Evolutionary conservation across 768 basidiomycete genomes (phyloP), one percentile per base, ranked within the genome.

Genomic region (Rhizopogon rudus): DNA sequence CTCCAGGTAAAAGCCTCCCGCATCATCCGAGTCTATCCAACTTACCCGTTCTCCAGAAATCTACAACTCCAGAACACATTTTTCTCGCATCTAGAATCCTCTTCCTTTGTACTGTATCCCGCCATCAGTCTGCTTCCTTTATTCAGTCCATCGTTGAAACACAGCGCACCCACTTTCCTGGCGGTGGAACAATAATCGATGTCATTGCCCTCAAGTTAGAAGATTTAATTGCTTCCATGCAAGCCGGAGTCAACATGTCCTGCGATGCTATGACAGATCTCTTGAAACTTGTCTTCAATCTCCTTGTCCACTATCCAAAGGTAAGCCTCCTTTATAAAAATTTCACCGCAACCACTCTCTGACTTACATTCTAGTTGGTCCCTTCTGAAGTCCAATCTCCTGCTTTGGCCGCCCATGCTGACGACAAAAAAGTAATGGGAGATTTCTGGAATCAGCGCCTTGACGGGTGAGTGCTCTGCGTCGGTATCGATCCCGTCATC

Each of bases 201-300:
- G 77, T 87, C 50, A 77, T 91, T 22, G 73, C 69, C 13, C 53
- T 70, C 13, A 88, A 88, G 60, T 73, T 90, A 16, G 89, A 89
- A 56, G 67, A 77, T 33, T 73, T 89, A 31, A 70, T 74, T 3
- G 69, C 65, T 41, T 72, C 69, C 48, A 73, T 87, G 56, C 74
- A 82, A 41, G 70, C 73, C 40, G 78, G 82, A 55, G 64, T 77
- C 17, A 75, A 79, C 58, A 75, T 82, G 73, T 75, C 83, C 31
- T 79, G 78, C 60, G 89, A 91, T 53, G 91, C 93, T 2, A 79
- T 88, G 73, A 78, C 81, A 3, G 94, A 98, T 68, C 66, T 93
- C 25, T 78, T 98, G 54, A 98, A 98, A 65, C 77, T 93, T 45
- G 75, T 81, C 3, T 94, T 91, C 70, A 94, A 96, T 67, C 67